Evolutionary conservation across 768 basidiomycete species (phyloP).

Genomic region (Suillus luteus): DNA sequence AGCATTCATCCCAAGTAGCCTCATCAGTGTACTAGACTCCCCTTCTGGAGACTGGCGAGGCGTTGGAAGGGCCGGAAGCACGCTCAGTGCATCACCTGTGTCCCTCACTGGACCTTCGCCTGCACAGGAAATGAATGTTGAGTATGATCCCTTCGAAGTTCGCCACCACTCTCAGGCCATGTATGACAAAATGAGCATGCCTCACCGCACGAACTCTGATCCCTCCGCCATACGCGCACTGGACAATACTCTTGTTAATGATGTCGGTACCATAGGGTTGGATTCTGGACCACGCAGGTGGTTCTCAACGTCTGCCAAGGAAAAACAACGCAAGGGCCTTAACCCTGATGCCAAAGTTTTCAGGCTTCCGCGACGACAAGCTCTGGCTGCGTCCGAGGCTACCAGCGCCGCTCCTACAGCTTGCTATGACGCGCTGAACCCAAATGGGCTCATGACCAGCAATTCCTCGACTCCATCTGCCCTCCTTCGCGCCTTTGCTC

Average conservation of each 20-base stretch:
- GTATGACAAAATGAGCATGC: slow-evolving; percentile 28
- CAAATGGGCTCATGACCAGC: slow-evolving; percentile 51
- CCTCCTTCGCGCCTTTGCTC: slow-evolving; percentile 80
- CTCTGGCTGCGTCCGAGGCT: slow-evolving; percentile 3
- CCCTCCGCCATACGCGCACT: slow-evolving; percentile 24
- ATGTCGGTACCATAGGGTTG: slow-evolving; percentile 15
- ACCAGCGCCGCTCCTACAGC: slow-evolving; percentile 15
- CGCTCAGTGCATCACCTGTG: slow-evolving; percentile 43
- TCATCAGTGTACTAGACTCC: slow-evolving; percentile 49
- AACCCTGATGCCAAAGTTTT: slow-evolving; percentile 90
- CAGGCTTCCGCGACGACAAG: slow-evolving; percentile 44
- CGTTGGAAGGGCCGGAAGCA: slow-evolving; percentile 17
- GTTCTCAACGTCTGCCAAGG: slow-evolving; percentile 46
- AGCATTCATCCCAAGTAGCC: slow-evolving; percentile 55
- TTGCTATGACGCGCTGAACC: slow-evolving; percentile 60
- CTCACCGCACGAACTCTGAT: slow-evolving; percentile 39
- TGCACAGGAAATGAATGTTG: slow-evolving; percentile 30
- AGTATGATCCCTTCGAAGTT: slow-evolving; percentile 52
- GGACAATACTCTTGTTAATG: slow-evolving; percentile 17
- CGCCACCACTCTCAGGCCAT: slow-evolving; percentile 30
- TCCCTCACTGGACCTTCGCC: slow-evolving; percentile 37
- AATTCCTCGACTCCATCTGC: slow-evolving; percentile 47
- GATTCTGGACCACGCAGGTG: slow-evolving; percentile 45
- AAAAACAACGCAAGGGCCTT: slow-evolving; percentile 63
- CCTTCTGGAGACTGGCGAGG: slow-evolving; percentile 58